A percentile compares a stretch with the other conserved stretches of the same genome.
These are phyloP conservation scores for Noccaea bulbosa DNA, from an alignment of 345 rosid species.

Conservation along the genomic window DNA sequence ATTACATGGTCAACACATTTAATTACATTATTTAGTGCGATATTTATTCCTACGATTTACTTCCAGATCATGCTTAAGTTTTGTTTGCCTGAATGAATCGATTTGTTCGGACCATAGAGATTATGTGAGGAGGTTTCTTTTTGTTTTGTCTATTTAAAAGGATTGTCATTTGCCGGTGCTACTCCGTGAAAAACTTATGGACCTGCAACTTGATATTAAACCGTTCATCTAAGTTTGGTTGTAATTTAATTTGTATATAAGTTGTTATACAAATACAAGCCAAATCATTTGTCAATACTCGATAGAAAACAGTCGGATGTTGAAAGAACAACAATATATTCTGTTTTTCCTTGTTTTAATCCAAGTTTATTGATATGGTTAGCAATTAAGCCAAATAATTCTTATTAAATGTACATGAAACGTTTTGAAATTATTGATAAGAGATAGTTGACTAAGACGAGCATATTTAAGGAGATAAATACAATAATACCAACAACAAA, in stretches of 20 bases:
- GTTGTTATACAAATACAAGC: not conserved
- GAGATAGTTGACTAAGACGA: conserved; percentile 26
- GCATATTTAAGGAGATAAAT: not conserved
- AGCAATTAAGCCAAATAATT: conserved; percentile 23
- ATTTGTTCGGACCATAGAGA: conserved; percentile 27
- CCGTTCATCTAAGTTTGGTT: not conserved
- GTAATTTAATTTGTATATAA: not conserved
- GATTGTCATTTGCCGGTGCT: conserved; percentile 29
- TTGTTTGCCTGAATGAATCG: conserved; percentile 16
- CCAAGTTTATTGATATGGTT: conserved; percentile 22
- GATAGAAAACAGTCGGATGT: not conserved
- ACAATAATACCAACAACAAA: not conserved
- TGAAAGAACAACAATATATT: conserved; percentile 31
- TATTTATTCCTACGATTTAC: not conserved
- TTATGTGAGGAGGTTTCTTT: conserved; percentile 39
- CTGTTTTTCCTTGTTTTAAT: not conserved
- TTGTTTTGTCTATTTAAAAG: conserved; percentile 29
- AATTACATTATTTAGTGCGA: conserved; percentile 3
- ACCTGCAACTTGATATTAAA: conserved; percentile 20
- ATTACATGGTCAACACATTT: conserved; percentile 18
- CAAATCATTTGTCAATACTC: conserved; percentile 26
- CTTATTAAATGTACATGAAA: conserved; percentile 8
- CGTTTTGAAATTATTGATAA: conserved; percentile 4
- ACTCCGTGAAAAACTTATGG: conserved; percentile 36
- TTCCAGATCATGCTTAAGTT: conserved; percentile 18